These are phyloP conservation scores for Houttuynia cordata DNA, from an alignment of 164 flowering plant genomes.

Conservation along the genomic window DNA sequence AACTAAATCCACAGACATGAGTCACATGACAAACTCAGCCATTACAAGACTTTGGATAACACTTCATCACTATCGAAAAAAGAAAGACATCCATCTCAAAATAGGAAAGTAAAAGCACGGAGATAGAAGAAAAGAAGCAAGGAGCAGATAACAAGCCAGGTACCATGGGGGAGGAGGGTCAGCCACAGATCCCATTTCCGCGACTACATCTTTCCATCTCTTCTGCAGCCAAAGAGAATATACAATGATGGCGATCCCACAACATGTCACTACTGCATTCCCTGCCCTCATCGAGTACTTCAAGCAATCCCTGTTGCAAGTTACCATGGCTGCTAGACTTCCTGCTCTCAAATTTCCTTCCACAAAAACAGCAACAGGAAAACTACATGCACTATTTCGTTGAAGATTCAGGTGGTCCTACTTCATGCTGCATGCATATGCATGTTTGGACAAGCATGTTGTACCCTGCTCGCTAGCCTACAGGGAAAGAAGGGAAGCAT, in stretches of 20 bases:
- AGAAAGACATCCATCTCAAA: not conserved
- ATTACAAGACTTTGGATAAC: not conserved
- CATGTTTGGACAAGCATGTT: too few species aligned
- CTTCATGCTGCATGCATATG: too few species aligned
- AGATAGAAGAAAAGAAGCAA: not conserved
- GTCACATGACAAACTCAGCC: not conserved
- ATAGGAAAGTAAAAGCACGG: not conserved
- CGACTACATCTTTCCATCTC: slow-evolving; percentile 27
- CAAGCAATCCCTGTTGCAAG: slow-evolving; percentile 27
- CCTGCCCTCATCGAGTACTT: slow-evolving; percentile 16
- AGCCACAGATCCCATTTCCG: slow-evolving; percentile 6
- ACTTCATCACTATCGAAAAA: not conserved
- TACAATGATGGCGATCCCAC: slow-evolving; percentile 30
- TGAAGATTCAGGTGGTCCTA: too few species aligned
- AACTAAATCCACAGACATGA: too few species aligned
- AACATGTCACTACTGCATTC: slow-evolving; percentile 18
- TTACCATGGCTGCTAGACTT: slow-evolving; percentile 10
- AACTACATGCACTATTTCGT: not conserved
- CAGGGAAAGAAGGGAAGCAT: too few species aligned
- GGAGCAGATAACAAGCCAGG: not conserved
- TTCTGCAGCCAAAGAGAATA: slow-evolving; percentile 47
- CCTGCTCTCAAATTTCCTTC: not conserved
- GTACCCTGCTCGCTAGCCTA: too few species aligned
- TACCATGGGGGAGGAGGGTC: slow-evolving; percentile 34
- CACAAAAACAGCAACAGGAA: not conserved